A percentile compares a stretch with the other conserved stretches of the same genome.
These are phyloP conservation scores for Sporothrix brasiliensis DNA, from an alignment of 2,329 filamentous ascomycete genomes.

Conservation along the genomic window DNA sequence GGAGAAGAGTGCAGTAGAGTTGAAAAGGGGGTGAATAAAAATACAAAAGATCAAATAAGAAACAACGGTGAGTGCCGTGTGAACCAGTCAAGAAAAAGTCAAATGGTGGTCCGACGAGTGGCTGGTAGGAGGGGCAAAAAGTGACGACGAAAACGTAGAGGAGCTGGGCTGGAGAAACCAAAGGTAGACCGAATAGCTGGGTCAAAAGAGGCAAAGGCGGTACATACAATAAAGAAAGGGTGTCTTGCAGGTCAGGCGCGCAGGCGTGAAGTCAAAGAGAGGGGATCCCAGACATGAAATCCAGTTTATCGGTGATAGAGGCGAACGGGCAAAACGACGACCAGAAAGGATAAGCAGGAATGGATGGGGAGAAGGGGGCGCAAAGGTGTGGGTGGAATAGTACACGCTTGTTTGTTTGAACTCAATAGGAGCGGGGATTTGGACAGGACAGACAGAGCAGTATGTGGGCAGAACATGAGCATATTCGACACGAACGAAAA, in stretches of 20 bases:
- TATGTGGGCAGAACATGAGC: background rate
- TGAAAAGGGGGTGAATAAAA: background rate
- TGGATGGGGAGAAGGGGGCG: background rate
- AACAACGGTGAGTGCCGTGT: background rate
- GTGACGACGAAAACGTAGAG: background rate
- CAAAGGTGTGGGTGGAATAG: constrained; percentile 10
- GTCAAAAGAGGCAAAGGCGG: constrained; percentile 9
- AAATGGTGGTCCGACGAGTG: background rate
- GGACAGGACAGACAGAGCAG: background rate
- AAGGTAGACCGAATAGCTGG: background rate
- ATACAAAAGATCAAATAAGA: background rate
- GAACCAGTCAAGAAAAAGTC: background rate
- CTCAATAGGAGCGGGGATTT: background rate
- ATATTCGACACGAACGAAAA: background rate
- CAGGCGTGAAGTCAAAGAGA: background rate
- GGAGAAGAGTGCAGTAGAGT: background rate
- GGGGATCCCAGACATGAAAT: constrained; percentile 10
- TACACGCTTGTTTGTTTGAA: background rate
- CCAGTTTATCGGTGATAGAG: constrained; percentile 10
- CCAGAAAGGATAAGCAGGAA: constrained; percentile 3
- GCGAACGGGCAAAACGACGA: background rate
- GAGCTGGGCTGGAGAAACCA: background rate
- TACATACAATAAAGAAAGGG: constrained; percentile 10
- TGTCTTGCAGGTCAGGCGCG: constrained; percentile 16
- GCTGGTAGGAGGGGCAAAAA: constrained; percentile 4